phyloP scores from a whole-genome alignment of 441 rosid species.

The Erysimum cheiri region DNA sequence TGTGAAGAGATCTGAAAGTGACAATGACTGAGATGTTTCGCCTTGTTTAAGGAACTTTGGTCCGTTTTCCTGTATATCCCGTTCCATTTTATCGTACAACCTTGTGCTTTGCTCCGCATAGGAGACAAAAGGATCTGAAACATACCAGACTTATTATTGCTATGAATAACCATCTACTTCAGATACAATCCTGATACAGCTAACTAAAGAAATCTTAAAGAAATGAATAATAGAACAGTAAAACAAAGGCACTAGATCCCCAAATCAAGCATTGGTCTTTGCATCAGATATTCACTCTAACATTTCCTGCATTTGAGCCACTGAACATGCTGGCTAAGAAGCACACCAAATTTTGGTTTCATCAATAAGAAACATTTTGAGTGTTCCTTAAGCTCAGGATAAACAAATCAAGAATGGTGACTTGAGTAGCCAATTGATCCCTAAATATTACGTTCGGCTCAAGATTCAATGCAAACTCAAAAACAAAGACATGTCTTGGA shows the following conservation, averaged over 20 bases:
- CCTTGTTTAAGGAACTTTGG: constrained; percentile 78
- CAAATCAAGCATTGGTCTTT: constrained; percentile 7
- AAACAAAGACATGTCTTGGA: constrained; percentile 8
- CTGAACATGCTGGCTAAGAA: background rate
- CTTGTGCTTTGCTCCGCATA: constrained; percentile 57
- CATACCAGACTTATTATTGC: constrained; percentile 25
- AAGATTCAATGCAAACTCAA: constrained; percentile 9
- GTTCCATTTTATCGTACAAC: constrained; percentile 81
- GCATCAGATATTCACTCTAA: constrained; percentile 1
- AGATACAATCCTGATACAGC: constrained; percentile 5
- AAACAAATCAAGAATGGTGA: constrained; percentile 6
- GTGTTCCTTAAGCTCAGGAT: constrained; percentile 11
- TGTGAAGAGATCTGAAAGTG: constrained; percentile 78
- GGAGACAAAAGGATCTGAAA: constrained; percentile 53
- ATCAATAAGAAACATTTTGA: constrained; percentile 12
- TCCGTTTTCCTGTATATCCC: constrained; percentile 80
- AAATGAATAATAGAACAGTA: too few species aligned
- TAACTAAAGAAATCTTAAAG: background rate
- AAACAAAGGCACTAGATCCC: background rate
- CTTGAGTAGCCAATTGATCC: constrained; percentile 13
- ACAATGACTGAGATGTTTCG: constrained; percentile 86
- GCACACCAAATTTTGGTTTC: constrained; percentile 1
- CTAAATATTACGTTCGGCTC: background rate
- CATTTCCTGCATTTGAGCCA: background rate
- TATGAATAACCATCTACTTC: background rate